Evolutionary conservation across 2,329 filamentous ascomycete species (phyloP), one percentile per base, ranked within the genome.

Genomic region (Pseudopithomyces maydicus): DNA sequence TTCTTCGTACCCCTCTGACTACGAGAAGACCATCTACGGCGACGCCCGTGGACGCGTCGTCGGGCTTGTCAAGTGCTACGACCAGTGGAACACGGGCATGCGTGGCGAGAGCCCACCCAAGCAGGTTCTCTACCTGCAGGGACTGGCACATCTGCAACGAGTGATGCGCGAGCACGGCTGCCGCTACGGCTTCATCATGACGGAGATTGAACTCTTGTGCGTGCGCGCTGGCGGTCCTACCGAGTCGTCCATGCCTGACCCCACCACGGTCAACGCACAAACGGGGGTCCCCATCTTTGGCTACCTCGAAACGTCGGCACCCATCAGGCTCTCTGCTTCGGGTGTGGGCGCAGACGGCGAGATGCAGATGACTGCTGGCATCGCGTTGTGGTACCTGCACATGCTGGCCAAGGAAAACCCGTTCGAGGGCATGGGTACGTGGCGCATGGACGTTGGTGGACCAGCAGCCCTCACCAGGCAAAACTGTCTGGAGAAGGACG

Each of bases 71-170:
- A 94, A 94, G 78, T 90, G 88, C 73, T 97, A 94, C 72, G 90
- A 96, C 76, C 89, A 91, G 68, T 97, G 96, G 90, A 97, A 97
- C 82, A 95, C 92, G 1, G 91, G 90, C 61, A 96, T 97, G 91
- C 90, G 92, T 57, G 87, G 88, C 57, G 91, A 96, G 75, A 88
- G 88, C 43, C 91, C 93, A 62, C 85, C 92, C 75, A 90, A 92
- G 78, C 89, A 90, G 56, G 91, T 97, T 56, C 88, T 94, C 58
- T 97, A 97, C 79, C 88, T 97, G 19, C 88, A 90, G 49, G 91
- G 91, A 1, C 86, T 98, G 5, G 84, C 92, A 0, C 91, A 96
- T 67, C 81, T 97, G 43, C 94, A 98, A 77, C 86, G 91, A 72
- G 88, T 89, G 71, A 97, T 97, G 92, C 92, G 94, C 75, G 92